Percentiles rank a stretch among this genome's conserved stretches.
Conservation (phyloP, 208 protist genomes). For the Leishmania amazonensis region DNA sequence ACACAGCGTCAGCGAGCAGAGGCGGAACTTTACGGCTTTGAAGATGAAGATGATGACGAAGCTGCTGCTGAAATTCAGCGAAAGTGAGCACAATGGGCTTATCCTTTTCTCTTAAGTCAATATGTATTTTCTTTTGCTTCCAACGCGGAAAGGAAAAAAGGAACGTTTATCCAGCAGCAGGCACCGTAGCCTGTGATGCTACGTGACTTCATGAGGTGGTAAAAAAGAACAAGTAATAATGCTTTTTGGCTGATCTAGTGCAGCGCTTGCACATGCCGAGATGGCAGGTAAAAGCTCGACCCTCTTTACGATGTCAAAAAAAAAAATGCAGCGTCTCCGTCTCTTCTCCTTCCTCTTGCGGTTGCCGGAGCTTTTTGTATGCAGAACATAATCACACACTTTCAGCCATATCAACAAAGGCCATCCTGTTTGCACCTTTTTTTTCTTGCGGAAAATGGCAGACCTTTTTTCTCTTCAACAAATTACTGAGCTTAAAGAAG, state of each 20-base stretch:
- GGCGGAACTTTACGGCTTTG: conserved; percentile 78
- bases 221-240: neutral
- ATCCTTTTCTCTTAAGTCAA: neutral
- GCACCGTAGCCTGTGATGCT: neutral
- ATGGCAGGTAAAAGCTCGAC: neutral
- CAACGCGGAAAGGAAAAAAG: neutral
- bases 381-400: neutral
- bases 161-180: neutral
- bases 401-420: neutral
- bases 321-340: neutral
- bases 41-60: conserved; percentile 78
- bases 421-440: neutral
- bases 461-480: conserved; percentile 97
- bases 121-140: neutral
- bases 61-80: neutral
- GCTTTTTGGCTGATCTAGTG: neutral
- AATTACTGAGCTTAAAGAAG: conserved; percentile 99
- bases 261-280: neutral
- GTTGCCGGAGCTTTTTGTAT: neutral
- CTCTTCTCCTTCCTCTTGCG: neutral
- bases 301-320: neutral
- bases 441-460: conserved; percentile 53
- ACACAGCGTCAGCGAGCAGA: conserved; percentile 59
- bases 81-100: neutral
- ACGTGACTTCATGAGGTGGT: neutral